A percentile compares a stretch with the other conserved stretches of the same genome.
Evolutionary conservation across 2,329 filamentous ascomycete genomes (phyloP).

Genomic region (Lasiodiplodia citricola): DNA sequence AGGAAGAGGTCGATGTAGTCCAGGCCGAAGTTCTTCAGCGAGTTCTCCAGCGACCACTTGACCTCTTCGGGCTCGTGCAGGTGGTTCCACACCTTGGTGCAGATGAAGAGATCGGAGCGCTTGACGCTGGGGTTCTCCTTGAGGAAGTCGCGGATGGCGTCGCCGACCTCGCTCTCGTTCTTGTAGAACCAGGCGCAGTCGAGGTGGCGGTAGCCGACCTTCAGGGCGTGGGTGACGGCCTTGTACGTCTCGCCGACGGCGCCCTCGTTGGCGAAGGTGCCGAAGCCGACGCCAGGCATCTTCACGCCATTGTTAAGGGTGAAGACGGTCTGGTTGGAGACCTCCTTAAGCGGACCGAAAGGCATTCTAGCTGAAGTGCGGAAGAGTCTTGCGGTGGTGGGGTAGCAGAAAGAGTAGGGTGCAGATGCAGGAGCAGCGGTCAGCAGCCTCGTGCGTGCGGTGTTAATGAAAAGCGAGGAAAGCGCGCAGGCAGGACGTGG

Average conservation of each 20-base stretch:
- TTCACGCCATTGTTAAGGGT: conserved; percentile 63
- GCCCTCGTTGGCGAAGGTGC: conserved; percentile 73
- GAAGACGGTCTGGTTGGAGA: conserved; percentile 50
- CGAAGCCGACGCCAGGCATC: conserved; percentile 74
- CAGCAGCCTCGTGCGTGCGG: conserved; percentile 6
- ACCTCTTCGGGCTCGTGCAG: conserved; percentile 63
- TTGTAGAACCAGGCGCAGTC: conserved; percentile 74
- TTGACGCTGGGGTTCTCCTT: conserved; percentile 59
- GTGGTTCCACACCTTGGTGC: conserved; percentile 72
- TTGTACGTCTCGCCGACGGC: conserved; percentile 59
- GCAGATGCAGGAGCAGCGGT: conserved; percentile 25
- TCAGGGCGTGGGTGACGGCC: conserved; percentile 65
- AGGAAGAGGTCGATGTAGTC: conserved; percentile 74
- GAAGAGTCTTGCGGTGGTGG: conserved; percentile 2
- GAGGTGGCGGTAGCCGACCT: conserved; percentile 67
- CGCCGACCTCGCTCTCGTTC: conserved; percentile 73
- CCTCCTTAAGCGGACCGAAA: conserved; percentile 22
- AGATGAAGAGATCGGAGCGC: conserved; percentile 69
- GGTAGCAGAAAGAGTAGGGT: conserved; percentile 11
- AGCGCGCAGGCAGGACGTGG: conserved; percentile 11
- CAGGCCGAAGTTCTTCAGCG: conserved; percentile 65
- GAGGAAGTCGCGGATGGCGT: conserved; percentile 66
- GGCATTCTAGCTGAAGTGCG: conserved; percentile 19
- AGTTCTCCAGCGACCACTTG: conserved; percentile 65
- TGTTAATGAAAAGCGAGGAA: conserved; percentile 15